Evolutionary conservation across 495 filamentous ascomycete genomes (phyloP), one percentile per base, ranked within the genome.

Genomic region (Arthonia radiata): DNA sequence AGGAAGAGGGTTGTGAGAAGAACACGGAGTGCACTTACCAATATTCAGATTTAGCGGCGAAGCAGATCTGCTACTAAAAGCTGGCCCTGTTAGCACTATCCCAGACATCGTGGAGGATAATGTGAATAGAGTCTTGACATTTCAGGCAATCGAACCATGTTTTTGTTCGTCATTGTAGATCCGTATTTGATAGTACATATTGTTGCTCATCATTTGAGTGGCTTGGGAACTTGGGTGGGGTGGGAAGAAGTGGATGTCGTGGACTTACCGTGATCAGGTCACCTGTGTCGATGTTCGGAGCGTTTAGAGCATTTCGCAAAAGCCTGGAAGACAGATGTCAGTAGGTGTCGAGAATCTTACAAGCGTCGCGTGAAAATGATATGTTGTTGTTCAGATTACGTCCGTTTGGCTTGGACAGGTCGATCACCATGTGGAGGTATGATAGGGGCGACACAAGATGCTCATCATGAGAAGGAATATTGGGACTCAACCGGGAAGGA

Each of bases 371-470:
- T n/a, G n/a, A n/a, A n/a, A n/a, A n/a, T n/a, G n/a, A n/a, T n/a
- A n/a, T n/a, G n/a, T n/a, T n/a, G 18, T 25, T 35, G 30, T 12
- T 81, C 74, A 81, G 72, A 57, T 42, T n/a, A 54, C 71, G 77
- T 17, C 79, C 67, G 60, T 89, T 89, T 82, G 78, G 78, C 71
- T 61, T 56, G 57, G 76, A 80, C 72, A 65, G 72, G 75, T 79
- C 70, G 52, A 63, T 86, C 78, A 82, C 73, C 79, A 89, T 49
- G 31, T 50, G 53, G 47, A 57, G 52, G 71, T 83, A 64, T 66
- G 77, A 80, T 80, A 77, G 77, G 77, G 77, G 77, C 77, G 77
- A 83, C 77, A 86, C 64, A 57, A 54, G n/a, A 57, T 49, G 55
- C 57, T 86, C 77, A 83, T 86, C 77, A 79, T 67, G 42, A 46